Evolutionary conservation across 1,284 basidiomycete genomes (phyloP).

Genomic region (Rhodotorula sp.): DNA sequence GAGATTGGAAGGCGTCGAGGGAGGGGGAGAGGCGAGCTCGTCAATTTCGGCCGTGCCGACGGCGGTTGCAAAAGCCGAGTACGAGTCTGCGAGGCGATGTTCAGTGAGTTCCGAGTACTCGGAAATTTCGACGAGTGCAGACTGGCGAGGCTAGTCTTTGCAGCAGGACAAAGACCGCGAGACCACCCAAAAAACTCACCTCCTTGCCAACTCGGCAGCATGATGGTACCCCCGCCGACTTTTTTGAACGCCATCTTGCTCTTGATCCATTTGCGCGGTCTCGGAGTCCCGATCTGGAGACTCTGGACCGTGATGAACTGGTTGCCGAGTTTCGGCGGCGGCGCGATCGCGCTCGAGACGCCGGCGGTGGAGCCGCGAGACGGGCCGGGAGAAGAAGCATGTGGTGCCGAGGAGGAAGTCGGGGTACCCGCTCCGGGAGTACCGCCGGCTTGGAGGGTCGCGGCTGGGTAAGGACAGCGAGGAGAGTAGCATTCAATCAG

Average conservation of each 20-base stretch:
- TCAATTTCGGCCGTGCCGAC: conserved; percentile 6
- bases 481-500: neutral
- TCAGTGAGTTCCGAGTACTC: too few species aligned
- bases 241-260: conserved; percentile 14
- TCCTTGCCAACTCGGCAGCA: conserved; percentile 24
- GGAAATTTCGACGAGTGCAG: too few species aligned
- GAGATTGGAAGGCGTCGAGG: neutral
- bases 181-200: neutral
- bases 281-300: conserved; percentile 22
- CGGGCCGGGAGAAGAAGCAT: neutral
- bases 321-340: conserved; percentile 25
- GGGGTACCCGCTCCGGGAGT: neutral
- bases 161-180: neutral
- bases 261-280: conserved; percentile 29
- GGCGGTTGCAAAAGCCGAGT: conserved; percentile 9
- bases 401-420: neutral
- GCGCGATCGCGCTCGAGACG: conserved; percentile 4
- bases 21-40: conserved; percentile 23
- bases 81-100: neutral
- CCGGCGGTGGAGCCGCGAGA: neutral
- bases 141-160: neutral
- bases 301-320: conserved; percentile 19
- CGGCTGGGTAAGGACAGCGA: neutral
- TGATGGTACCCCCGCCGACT: conserved; percentile 8
- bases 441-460: too few species aligned